A percentile compares a stretch with the other conserved stretches of the same genome.
Evolutionary conservation across 1,139 yeast species (phyloP).

Genomic region (Saccharomycopsis hybrid): DNA sequence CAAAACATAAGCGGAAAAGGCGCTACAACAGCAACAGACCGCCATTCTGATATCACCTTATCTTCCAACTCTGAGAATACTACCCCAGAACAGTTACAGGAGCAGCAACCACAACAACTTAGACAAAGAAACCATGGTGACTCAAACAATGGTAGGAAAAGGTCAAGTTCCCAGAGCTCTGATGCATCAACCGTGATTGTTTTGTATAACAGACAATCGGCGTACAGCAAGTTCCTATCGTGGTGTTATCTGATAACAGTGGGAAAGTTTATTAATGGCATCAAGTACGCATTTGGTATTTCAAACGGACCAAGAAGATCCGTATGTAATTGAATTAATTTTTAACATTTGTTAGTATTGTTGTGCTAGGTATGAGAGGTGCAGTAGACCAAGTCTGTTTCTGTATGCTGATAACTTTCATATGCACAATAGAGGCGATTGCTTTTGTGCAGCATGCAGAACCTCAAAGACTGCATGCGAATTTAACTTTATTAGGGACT

Average conservation of each 20-base stretch:
- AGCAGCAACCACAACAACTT: neutral
- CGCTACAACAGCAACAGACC: too few relatives aligned
- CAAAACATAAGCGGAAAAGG: too few relatives aligned
- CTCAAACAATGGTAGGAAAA: neutral
- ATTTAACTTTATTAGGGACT: too few relatives aligned
- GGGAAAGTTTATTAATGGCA: slow-evolving; percentile 1
- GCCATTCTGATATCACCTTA: neutral
- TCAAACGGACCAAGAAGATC: too few relatives aligned
- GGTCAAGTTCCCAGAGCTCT: neutral
- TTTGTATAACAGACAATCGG: slow-evolving; percentile 1
- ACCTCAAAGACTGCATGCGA: too few relatives aligned
- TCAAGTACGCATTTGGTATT: slow-evolving; percentile 3
- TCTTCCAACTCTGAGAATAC: neutral
- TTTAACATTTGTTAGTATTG: too few relatives aligned
- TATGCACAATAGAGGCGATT: too few relatives aligned
- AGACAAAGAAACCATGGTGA: neutral
- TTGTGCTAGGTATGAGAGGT: too few relatives aligned
- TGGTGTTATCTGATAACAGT: slow-evolving; percentile 7
- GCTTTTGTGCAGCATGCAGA: too few relatives aligned
- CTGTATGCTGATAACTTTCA: too few relatives aligned
- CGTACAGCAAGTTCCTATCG: slow-evolving; percentile 6
- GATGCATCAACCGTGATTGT: slow-evolving; percentile 13
- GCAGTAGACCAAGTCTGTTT: too few relatives aligned
- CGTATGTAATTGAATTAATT: too few relatives aligned
- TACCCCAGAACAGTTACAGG: neutral